A percentile compares a stretch with the other conserved stretches of the same genome.
Conservation (phyloP, 352 stramenopile genomes). For the Halophytophthora polymorphica region DNA sequence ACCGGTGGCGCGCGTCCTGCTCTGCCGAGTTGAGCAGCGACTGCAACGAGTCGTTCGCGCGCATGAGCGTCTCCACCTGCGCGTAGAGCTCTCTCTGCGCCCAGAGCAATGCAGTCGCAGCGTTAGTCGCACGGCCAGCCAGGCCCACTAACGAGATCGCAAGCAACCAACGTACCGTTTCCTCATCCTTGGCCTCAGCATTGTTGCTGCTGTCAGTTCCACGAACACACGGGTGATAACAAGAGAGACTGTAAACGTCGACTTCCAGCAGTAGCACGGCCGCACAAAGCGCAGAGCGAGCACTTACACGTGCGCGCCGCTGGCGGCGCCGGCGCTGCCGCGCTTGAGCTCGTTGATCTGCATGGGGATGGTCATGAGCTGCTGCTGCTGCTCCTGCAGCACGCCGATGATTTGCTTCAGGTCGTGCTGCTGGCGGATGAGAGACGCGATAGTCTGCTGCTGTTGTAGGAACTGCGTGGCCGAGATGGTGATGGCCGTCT, state of each 20-base stretch:
- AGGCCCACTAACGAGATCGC: background rate
- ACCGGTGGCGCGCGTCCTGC: slow-evolving; percentile 53
- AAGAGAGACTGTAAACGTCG: slow-evolving; percentile 4
- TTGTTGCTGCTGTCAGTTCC: slow-evolving; percentile 12
- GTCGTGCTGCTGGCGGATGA: slow-evolving; percentile 79
- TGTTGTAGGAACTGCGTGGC: slow-evolving; percentile 73
- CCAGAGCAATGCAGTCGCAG: background rate
- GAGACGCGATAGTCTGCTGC: slow-evolving; percentile 76
- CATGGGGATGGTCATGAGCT: slow-evolving; percentile 65
- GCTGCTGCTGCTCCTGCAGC: slow-evolving; percentile 75
- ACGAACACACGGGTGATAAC: slow-evolving; percentile 7
- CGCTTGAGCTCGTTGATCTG: slow-evolving; percentile 65
- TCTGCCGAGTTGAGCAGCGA: slow-evolving; percentile 57
- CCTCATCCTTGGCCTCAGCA: slow-evolving; percentile 44
- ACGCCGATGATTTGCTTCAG: slow-evolving; percentile 80
- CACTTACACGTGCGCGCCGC: slow-evolving; percentile 25
- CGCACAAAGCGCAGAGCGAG: background rate
- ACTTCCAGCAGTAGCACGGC: background rate
- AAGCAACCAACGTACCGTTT: slow-evolving; percentile 35
- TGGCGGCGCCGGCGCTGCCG: slow-evolving; percentile 29
- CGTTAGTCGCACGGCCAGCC: slow-evolving; percentile 4
- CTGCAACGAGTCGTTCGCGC: slow-evolving; percentile 66
- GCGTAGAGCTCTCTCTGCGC: slow-evolving; percentile 53
- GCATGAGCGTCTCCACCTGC: slow-evolving; percentile 53
- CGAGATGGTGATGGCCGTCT: slow-evolving; percentile 67